These are phyloP conservation scores for Penicillium pulvis DNA, from an alignment of 495 filamentous ascomycete genomes.

Conservation along the genomic window DNA sequence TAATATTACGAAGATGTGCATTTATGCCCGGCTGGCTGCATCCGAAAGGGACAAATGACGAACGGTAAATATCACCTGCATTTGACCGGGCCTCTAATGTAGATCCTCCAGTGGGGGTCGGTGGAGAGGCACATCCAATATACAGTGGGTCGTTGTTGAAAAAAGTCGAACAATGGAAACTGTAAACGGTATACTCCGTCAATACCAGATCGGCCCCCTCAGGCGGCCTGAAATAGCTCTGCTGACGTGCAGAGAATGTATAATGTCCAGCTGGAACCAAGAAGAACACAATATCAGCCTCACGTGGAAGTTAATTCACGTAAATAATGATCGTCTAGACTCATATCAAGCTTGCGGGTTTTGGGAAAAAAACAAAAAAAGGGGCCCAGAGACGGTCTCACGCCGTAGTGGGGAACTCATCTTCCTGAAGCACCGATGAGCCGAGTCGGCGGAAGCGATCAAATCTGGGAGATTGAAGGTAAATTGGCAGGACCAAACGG, in stretches of 20 bases:
- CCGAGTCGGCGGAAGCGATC: slow-evolving; percentile 8
- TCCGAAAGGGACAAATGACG: not conserved
- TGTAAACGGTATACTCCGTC: slow-evolving; percentile 1
- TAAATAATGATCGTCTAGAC: slow-evolving; percentile 22
- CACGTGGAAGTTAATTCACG: not conserved
- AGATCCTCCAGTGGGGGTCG: slow-evolving; percentile 12
- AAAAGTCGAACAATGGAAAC: not conserved
- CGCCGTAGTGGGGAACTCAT: slow-evolving; percentile 20
- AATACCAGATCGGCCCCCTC: slow-evolving; percentile 4
- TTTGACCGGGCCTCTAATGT: slow-evolving; percentile 1
- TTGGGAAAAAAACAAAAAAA: slow-evolving; percentile 7
- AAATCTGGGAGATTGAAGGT: slow-evolving; percentile 14
- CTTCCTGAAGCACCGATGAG: slow-evolving; percentile 20
- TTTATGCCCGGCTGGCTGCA: not conserved
- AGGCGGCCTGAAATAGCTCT: not conserved
- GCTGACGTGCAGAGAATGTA: slow-evolving; percentile 3
- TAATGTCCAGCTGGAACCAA: not conserved
- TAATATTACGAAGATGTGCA: not conserved
- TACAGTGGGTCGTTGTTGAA: slow-evolving; percentile 8
- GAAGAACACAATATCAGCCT: not conserved
- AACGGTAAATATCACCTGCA: slow-evolving; percentile 3
- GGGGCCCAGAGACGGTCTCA: slow-evolving; percentile 14
- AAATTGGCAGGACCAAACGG: slow-evolving; percentile 11
- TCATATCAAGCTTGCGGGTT: slow-evolving; percentile 3
- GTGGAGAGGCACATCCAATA: slow-evolving; percentile 14